Evolutionary conservation across 2,329 filamentous ascomycete species (phyloP), one percentile per base, ranked within the genome.

Genomic region (Colletotrichum sp.): DNA sequence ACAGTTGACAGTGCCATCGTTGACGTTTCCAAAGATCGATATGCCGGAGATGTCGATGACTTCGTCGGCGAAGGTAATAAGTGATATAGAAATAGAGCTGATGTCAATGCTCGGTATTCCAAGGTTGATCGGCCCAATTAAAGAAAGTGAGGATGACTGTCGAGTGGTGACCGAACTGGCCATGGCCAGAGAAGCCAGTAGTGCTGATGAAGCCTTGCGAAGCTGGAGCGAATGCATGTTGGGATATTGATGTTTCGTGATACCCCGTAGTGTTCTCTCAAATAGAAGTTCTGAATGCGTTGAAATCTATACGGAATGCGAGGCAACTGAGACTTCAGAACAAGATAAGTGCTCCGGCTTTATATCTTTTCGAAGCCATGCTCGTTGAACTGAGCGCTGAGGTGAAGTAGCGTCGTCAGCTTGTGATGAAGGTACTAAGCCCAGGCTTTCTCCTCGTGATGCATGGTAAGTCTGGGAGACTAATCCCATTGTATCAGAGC

Each of bases 21-120:
- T 63, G 57, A 70, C 57, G n/a, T 70, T 70, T n/a, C 68, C 68
- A 28, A 70, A 63, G 26, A 70, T 55, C 7, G 68, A 70, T 8
- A 70, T 63, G 12, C 57, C 68, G 7, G 57, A 70, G 6, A 70
- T 70, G 57, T 70, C 68, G 12, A 63, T 63, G n/a, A 70, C 57
- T 26, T 70, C 57, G 36, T 70, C 68, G 26, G 57, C 26, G 39
- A 70, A 63, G 12, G 68, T 70, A 6, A 70, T 6, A 24, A 70
- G 57, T 4, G 68, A 70, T 34, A 52, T 24, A 6, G 36, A 49
- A 18, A 70, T 55, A 10, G 57, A 55, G 21, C 24, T 36, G 39
- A 55, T 70, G 6, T 63, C 26, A 8, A 18, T 16, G 18, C 57
- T 70, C 4, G 68, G 28, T 5, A 63, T n/a, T n/a, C 36, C 28